A percentile compares a stretch with the other conserved stretches of the same genome.
Conservation (phyloP, 768 basidiomycete genomes). For the Amanita jacksonii region DNA sequence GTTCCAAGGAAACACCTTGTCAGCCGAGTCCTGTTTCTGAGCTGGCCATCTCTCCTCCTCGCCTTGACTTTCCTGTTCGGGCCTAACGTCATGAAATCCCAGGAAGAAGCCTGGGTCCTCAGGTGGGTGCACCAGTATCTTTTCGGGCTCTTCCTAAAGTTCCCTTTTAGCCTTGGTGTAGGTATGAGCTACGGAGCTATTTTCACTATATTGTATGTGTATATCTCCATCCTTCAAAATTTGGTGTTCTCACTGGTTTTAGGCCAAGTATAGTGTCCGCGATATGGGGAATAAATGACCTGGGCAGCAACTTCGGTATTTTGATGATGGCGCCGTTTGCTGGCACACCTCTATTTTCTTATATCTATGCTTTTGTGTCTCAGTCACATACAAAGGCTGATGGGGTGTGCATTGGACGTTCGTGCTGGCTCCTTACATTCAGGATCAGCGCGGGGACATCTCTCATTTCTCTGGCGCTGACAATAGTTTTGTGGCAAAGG, state of each 20-base stretch:
- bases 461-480: slow-evolving; percentile 32
- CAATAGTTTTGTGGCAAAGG: slow-evolving; percentile 46
- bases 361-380: slow-evolving; percentile 66
- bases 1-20: slow-evolving; percentile 41
- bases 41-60: slow-evolving; percentile 38
- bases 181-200: slow-evolving; percentile 62
- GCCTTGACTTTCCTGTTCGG: slow-evolving; percentile 47
- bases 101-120: slow-evolving; percentile 54
- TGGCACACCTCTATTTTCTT: slow-evolving; percentile 70
- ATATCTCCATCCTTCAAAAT: background rate
- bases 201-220: slow-evolving; percentile 62
- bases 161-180: slow-evolving; percentile 40
- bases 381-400: slow-evolving; percentile 35
- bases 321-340: slow-evolving; percentile 67
- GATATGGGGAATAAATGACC: slow-evolving; percentile 60
- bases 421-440: slow-evolving; percentile 66
- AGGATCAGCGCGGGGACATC: slow-evolving; percentile 35
- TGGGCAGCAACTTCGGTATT: slow-evolving; percentile 71
- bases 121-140: slow-evolving; percentile 35
- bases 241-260: slow-evolving; percentile 2
- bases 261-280: slow-evolving; percentile 66
- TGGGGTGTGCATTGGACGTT: slow-evolving; percentile 41
- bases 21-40: slow-evolving; percentile 55
- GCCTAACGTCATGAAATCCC: slow-evolving; percentile 35
- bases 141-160: slow-evolving; percentile 3